Evolutionary conservation across 1,284 basidiomycete genomes (phyloP).

Genomic region (Ganoderma meredithae): DNA sequence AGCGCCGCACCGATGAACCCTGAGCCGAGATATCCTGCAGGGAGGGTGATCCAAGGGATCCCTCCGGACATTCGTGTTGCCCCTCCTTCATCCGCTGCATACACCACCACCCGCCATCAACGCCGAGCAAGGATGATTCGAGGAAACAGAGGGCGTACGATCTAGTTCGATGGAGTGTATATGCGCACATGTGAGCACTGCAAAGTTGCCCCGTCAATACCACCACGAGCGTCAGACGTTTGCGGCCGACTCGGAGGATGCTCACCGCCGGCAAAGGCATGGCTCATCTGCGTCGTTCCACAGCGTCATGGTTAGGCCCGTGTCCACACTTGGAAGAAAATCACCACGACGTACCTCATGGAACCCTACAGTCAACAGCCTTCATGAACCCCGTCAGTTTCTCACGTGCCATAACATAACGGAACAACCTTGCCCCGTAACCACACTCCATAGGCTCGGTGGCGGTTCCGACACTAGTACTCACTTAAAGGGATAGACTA

Average conservation of each 20-base stretch:
- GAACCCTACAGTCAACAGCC: slow-evolving; percentile 86
- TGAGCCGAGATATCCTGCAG: slow-evolving; percentile 93
- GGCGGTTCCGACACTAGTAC: slow-evolving; percentile 36
- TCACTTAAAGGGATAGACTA: slow-evolving; percentile 94
- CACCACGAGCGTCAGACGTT: too few relatives aligned
- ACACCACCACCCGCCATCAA: neutral
- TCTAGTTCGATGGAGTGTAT: slow-evolving; percentile 91
- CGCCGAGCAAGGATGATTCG: neutral
- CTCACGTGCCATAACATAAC: neutral
- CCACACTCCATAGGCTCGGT: neutral
- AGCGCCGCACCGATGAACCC: slow-evolving; percentile 90
- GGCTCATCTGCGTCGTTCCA: slow-evolving; percentile 71
- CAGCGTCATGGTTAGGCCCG: neutral
- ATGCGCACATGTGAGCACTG: slow-evolving; percentile 86
- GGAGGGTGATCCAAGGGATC: slow-evolving; percentile 84
- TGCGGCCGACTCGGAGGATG: too few relatives aligned
- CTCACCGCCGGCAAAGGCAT: slow-evolving; percentile 57
- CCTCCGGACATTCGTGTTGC: slow-evolving; percentile 95
- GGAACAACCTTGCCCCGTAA: neutral
- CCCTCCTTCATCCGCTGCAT: slow-evolving; percentile 89
- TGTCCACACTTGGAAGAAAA: neutral
- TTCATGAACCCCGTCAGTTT: slow-evolving; percentile 39
- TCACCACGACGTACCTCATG: slow-evolving; percentile 70
- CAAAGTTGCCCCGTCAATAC: slow-evolving; percentile 2
- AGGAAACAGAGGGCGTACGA: slow-evolving; percentile 54